Percentiles rank a stretch among this genome's conserved stretches.
Evolutionary conservation across 2,329 filamentous ascomycete genomes (phyloP).

Genomic region (Didymella sp.): DNA sequence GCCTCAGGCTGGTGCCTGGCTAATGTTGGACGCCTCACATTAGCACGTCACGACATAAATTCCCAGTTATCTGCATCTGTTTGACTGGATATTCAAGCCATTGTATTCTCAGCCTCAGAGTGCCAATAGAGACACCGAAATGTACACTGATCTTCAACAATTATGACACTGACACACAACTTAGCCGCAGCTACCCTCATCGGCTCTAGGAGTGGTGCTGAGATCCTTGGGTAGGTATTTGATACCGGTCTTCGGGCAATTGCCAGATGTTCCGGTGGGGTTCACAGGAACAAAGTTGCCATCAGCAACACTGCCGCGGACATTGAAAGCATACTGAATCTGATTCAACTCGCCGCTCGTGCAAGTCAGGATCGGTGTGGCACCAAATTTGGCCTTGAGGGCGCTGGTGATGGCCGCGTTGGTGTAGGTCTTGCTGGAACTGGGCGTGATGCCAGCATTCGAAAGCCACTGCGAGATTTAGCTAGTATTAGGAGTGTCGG

Average conservation of each 20-base stretch:
- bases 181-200: constrained; percentile 8
- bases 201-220: not conserved
- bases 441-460: constrained; percentile 7
- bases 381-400: constrained; percentile 7
- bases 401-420: constrained; percentile 7
- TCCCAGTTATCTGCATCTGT: not conserved
- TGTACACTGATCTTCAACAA: not conserved
- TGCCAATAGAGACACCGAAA: not conserved
- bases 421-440: constrained; percentile 12
- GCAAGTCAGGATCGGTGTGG: constrained; percentile 9
- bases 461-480: constrained; percentile 1
- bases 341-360: constrained; percentile 10
- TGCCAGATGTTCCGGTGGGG: constrained; percentile 7
- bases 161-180: not conserved
- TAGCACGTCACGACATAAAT: not conserved
- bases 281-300: constrained; percentile 11
- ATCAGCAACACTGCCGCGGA: constrained; percentile 5
- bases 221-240: constrained; percentile 8
- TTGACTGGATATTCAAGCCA: not conserved
- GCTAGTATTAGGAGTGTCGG: not conserved
- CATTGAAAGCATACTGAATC: constrained; percentile 10
- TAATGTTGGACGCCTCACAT: not conserved
- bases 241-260: constrained; percentile 7
- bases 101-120: not conserved
- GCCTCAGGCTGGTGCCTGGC: not conserved